Evolutionary conservation across 1,139 yeast genomes (phyloP).

Genomic region (Protomyces lactucae-debilis): DNA sequence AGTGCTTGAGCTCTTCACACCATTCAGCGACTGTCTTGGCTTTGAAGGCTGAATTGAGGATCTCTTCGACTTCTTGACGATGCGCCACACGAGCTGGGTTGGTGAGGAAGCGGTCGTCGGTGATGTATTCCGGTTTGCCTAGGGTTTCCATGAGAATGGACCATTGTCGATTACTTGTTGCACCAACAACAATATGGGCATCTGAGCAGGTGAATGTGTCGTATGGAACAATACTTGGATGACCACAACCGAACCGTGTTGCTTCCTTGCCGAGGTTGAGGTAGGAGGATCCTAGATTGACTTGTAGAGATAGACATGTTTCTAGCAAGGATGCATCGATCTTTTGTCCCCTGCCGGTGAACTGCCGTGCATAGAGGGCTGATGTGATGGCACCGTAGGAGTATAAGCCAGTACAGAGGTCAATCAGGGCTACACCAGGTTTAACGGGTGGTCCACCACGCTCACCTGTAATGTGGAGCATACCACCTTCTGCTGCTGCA

Average conservation of each 20-base stretch:
- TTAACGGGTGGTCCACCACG: slow-evolving; percentile 44
- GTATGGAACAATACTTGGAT: slow-evolving; percentile 45
- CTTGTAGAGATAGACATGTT: slow-evolving; percentile 36
- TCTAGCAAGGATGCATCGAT: slow-evolving; percentile 43
- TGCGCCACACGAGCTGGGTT: slow-evolving; percentile 42
- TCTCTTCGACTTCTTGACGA: slow-evolving; percentile 37
- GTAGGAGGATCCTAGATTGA: slow-evolving; percentile 35
- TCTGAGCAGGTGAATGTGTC: slow-evolving; percentile 43
- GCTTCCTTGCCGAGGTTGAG: slow-evolving; percentile 19
- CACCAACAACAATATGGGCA: slow-evolving; percentile 45
- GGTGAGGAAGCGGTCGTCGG: slow-evolving; percentile 39
- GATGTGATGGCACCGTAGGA: slow-evolving; percentile 44
- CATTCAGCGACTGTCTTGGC: slow-evolving; percentile 38
- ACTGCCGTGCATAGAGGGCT: slow-evolving; percentile 39
- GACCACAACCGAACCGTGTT: slow-evolving; percentile 45
- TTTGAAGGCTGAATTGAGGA: slow-evolving; percentile 3
- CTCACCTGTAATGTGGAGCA: slow-evolving; percentile 47
- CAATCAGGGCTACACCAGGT: slow-evolving; percentile 47
- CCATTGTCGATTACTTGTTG: slow-evolving; percentile 44
- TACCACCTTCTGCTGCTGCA: slow-evolving; percentile 47
- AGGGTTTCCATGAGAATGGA: slow-evolving; percentile 40
- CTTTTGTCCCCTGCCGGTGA: slow-evolving; percentile 41
- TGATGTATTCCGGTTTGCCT: slow-evolving; percentile 42
- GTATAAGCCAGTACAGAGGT: slow-evolving; percentile 44
- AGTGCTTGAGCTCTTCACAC: slow-evolving; percentile 39